A percentile compares a stretch with the other conserved stretches of the same genome.
phyloP scores from a whole-genome alignment of 768 basidiomycete species.

The Lactifluus subvellereus region DNA sequence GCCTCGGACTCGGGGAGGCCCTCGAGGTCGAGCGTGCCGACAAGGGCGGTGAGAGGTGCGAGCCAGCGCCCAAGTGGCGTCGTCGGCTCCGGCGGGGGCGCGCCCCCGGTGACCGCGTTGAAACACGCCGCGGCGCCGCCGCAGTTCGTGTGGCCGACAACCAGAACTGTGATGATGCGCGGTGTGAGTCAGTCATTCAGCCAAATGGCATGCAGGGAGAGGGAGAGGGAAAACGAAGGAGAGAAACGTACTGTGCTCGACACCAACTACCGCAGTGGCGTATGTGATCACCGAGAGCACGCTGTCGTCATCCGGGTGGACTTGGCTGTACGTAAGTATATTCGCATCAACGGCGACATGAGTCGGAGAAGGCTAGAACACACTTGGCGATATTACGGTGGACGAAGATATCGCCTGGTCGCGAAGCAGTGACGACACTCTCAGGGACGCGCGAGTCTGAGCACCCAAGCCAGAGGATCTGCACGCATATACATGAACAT shows the following conservation, averaged over 20 bases:
- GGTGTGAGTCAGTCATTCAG: neutral
- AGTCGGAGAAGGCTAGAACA: neutral
- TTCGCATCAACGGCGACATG: neutral
- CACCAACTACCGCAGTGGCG: slow-evolving; percentile 63
- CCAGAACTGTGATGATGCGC: slow-evolving; percentile 49
- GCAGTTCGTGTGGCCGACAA: slow-evolving; percentile 81
- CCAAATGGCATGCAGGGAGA: neutral
- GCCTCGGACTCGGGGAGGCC: slow-evolving; percentile 35
- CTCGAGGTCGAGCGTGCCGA: slow-evolving; percentile 42
- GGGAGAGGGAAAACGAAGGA: slow-evolving; percentile 27
- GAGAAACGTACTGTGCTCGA: slow-evolving; percentile 63
- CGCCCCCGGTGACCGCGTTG: slow-evolving; percentile 35
- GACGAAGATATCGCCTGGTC: slow-evolving; percentile 78
- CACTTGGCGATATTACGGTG: slow-evolving; percentile 88
- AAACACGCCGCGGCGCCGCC: slow-evolving; percentile 66
- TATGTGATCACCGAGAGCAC: slow-evolving; percentile 67
- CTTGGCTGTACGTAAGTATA: slow-evolving; percentile 45
- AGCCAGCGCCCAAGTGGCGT: slow-evolving; percentile 66
- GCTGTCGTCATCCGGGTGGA: slow-evolving; percentile 65
- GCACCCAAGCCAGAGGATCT: slow-evolving; percentile 79
- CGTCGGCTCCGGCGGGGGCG: slow-evolving; percentile 27
- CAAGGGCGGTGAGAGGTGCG: slow-evolving; percentile 54
- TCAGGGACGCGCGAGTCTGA: slow-evolving; percentile 85
- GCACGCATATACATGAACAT: neutral
- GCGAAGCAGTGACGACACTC: slow-evolving; percentile 57